phyloP scores from a whole-genome alignment of 139 green algal species.

The Closterium sp. region DNA sequence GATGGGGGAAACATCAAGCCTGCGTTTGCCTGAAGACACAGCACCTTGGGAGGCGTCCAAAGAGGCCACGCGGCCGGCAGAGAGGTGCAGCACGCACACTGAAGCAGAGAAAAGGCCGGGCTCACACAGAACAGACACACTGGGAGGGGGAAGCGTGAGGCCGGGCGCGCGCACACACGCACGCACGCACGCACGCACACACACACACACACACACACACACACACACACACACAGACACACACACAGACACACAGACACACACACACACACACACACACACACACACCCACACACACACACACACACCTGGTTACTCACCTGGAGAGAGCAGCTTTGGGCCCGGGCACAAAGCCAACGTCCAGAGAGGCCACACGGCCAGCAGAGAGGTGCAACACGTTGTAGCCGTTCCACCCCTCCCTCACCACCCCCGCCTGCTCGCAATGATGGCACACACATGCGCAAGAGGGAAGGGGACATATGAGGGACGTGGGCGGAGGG shows the following conservation, averaged over 20 bases:
- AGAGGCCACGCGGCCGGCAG: slow-evolving; percentile 68
- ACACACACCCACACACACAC: not conserved
- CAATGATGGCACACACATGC: not conserved
- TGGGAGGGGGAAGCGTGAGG: too few relatives aligned
- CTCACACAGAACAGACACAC: too few relatives aligned
- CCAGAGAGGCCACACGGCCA: slow-evolving; percentile 82
- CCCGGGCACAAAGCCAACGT: slow-evolving; percentile 90
- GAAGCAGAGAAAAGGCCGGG: too few relatives aligned
- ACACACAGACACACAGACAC: too few relatives aligned
- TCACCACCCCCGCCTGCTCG: slow-evolving; percentile 65
- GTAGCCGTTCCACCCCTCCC: slow-evolving; percentile 90
- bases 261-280: too few relatives aligned
- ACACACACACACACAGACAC: not conserved
- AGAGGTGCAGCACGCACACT: too few relatives aligned
- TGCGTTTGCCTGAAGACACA: not conserved
- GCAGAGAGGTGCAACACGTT: slow-evolving; percentile 94
- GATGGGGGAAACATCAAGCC: too few relatives aligned
- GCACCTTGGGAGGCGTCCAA: too few relatives aligned
- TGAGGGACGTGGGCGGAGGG: not conserved
- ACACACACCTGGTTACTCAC: not conserved
- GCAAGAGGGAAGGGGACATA: not conserved
- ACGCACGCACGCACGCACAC: not conserved
- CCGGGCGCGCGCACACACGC: too few relatives aligned
- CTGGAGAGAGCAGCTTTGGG: slow-evolving; percentile 39
- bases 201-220: not conserved